These are phyloP conservation scores for Eremomyces bilateralis DNA, from an alignment of 495 filamentous ascomycete genomes.

Conservation along the genomic window DNA sequence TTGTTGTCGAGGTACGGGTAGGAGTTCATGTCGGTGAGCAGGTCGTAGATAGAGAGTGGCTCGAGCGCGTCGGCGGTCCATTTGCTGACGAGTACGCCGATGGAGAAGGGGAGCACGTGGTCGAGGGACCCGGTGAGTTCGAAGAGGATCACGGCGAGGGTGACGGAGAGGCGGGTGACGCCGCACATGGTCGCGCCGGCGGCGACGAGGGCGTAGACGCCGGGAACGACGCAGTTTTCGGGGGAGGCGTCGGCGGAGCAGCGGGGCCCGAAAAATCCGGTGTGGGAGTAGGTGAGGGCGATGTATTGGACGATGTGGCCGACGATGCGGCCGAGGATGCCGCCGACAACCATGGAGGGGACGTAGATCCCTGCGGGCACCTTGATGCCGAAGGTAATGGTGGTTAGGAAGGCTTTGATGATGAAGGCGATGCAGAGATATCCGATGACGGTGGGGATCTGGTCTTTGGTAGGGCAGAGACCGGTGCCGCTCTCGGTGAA, in stretches of 20 bases:
- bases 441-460: conserved; percentile 49
- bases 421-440: conserved; percentile 60
- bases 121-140: conserved; percentile 87
- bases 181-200: conserved; percentile 97
- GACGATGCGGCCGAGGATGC: conserved; percentile 72
- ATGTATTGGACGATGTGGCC: conserved; percentile 75
- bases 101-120: conserved; percentile 85
- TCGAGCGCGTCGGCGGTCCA: conserved; percentile 96
- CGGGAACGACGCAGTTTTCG: conserved; percentile 77
- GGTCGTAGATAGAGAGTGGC: conserved; percentile 84
- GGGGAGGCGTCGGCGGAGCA: conserved; percentile 49
- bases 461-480: conserved; percentile 53
- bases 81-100: conserved; percentile 81
- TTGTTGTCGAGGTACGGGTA: conserved; percentile 95
- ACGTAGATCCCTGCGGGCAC: conserved; percentile 94
- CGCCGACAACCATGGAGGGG: conserved; percentile 94
- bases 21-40: conserved; percentile 89
- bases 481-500: conserved; percentile 37
- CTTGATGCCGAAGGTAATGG: conserved; percentile 83
- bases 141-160: conserved; percentile 85
- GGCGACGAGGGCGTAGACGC: conserved; percentile 86
- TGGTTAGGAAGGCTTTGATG: conserved; percentile 73
- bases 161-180: conserved; percentile 83
- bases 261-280: conserved; percentile 45
- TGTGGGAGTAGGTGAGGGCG: conserved; percentile 48